phyloP scores from a whole-genome alignment of 805 yeast genomes.

The Wickerhamia fluorescens region DNA sequence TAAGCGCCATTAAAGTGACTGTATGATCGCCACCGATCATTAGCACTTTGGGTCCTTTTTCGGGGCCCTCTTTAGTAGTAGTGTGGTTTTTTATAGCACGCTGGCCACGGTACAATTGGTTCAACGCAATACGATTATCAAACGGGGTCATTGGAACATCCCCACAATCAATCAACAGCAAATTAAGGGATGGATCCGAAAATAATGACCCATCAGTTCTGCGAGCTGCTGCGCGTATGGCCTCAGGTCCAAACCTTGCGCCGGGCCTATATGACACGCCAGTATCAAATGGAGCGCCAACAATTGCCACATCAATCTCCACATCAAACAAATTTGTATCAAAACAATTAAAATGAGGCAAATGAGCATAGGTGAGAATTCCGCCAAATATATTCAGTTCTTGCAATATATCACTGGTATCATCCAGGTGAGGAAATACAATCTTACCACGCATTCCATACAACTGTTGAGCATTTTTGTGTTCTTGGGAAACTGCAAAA shows the following conservation, averaged over 20 bases:
- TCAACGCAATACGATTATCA: slow-evolving; percentile 56
- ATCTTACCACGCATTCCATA: slow-evolving; percentile 2
- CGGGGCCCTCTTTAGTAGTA: neutral
- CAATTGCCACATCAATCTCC: slow-evolving; percentile 44
- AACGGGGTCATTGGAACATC: slow-evolving; percentile 66
- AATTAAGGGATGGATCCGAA: slow-evolving; percentile 25
- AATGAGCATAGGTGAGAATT: slow-evolving; percentile 48
- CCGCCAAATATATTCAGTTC: slow-evolving; percentile 36
- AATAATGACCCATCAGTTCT: slow-evolving; percentile 19
- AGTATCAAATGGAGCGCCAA: slow-evolving; percentile 56
- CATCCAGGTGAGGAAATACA: slow-evolving; percentile 12
- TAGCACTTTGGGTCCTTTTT: slow-evolving; percentile 32
- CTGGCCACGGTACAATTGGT: slow-evolving; percentile 54
- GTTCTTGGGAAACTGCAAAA: neutral
- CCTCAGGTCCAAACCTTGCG: slow-evolving; percentile 54
- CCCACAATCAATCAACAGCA: slow-evolving; percentile 49
- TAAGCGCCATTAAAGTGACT: slow-evolving; percentile 43
- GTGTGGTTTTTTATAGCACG: slow-evolving; percentile 39
- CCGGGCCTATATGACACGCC: slow-evolving; percentile 52
- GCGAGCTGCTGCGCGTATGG: slow-evolving; percentile 40
- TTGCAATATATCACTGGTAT: slow-evolving; percentile 20
- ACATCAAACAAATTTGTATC: slow-evolving; percentile 18
- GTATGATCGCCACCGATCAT: slow-evolving; percentile 62
- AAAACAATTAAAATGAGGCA: slow-evolving; percentile 42
- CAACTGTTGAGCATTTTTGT: slow-evolving; percentile 5